Percentiles rank a stretch among this genome's conserved stretches.
Evolutionary conservation across 371 early-diverging fungal genomes (phyloP).

Genomic region (Mortierella sp.): DNA sequence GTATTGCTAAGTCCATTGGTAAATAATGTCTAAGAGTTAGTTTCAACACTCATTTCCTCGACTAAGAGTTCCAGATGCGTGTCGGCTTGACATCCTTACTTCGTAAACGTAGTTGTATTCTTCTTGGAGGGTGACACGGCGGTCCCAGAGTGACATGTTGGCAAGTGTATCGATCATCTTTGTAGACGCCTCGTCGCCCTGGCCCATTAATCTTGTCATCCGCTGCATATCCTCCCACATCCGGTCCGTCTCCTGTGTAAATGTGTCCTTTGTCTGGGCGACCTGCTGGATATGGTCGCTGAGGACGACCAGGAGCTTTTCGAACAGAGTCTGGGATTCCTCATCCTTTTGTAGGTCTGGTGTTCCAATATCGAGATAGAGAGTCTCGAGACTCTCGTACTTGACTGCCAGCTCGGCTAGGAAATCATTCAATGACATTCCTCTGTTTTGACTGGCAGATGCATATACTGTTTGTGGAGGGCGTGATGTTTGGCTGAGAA

Average conservation of each 20-base stretch:
- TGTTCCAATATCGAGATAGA: constrained; percentile 46
- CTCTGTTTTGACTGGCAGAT: constrained; percentile 29
- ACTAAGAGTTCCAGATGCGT: too few relatives aligned
- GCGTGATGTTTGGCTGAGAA: not conserved
- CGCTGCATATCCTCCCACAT: constrained; percentile 68
- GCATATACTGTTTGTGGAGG: not conserved
- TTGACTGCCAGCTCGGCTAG: constrained; percentile 54
- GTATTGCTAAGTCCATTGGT: constrained; percentile 34
- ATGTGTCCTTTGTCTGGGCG: constrained; percentile 70
- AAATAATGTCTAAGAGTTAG: not conserved
- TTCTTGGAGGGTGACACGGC: constrained; percentile 33
- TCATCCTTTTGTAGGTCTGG: constrained; percentile 32
- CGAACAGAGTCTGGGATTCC: constrained; percentile 45
- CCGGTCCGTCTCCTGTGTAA: constrained; percentile 74
- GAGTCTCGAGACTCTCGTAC: constrained; percentile 47
- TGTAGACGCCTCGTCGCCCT: constrained; percentile 31
- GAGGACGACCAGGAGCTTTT: constrained; percentile 32
- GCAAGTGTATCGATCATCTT: constrained; percentile 35
- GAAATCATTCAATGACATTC: constrained; percentile 58
- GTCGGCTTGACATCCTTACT: constrained; percentile 13
- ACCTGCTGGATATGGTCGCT: constrained; percentile 51
- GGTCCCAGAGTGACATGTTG: constrained; percentile 42
- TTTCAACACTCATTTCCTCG: not conserved
- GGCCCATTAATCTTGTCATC: constrained; percentile 38
- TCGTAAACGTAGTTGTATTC: constrained; percentile 41